phyloP scores from a whole-genome alignment of 139 green algal genomes.

The Chlamydomonas eustigma region DNA sequence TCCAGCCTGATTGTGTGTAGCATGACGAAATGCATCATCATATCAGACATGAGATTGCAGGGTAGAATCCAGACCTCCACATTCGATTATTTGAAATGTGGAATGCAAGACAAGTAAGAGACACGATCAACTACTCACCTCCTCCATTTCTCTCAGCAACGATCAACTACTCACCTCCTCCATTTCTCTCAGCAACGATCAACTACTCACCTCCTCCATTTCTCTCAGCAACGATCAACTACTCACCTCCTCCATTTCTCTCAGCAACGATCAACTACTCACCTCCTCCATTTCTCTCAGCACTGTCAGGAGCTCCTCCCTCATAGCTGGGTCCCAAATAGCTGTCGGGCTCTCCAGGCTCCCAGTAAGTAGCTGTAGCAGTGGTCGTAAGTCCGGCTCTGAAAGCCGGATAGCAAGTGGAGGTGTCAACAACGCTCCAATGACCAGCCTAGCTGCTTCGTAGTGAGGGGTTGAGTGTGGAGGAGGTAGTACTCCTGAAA shows the following conservation, averaged over 20 bases:
- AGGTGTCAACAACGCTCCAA: conserved; percentile 75
- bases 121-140: no score
- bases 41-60: no score
- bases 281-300: conserved; percentile 11
- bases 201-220: no score
- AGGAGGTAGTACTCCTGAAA: conserved; percentile 44
- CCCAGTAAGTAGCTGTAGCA: conserved; percentile 65
- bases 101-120: no score
- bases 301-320: conserved; percentile 62
- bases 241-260: neutral
- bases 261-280: neutral
- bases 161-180: no score
- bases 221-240: no score
- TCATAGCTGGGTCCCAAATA: conserved; percentile 86
- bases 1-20: conserved; percentile 4
- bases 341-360: conserved; percentile 25
- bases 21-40: no score
- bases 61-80: no score
- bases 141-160: no score
- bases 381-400: conserved; percentile 48
- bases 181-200: no score
- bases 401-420: conserved; percentile 63
- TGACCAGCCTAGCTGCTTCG: conserved; percentile 27
- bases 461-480: conserved; percentile 30
- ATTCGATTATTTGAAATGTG: no score